Evolutionary conservation across 345 rosid species (phyloP).

Genomic region (Triadica sebifera): DNA sequence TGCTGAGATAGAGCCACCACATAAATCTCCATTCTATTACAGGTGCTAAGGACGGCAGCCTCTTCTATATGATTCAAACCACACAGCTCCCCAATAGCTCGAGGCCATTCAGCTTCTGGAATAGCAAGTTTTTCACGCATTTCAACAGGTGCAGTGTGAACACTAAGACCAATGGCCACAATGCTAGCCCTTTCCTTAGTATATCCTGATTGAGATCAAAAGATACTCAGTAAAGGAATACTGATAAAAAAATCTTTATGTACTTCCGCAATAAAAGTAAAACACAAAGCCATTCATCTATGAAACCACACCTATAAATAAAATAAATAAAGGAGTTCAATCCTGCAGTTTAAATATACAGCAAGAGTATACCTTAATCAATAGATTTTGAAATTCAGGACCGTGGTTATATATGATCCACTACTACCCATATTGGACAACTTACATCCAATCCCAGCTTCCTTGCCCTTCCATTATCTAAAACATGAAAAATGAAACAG

Average conservation of each 20-base stretch:
- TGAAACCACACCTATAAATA: background rate
- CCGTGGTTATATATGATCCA: background rate
- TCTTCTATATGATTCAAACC: slow-evolving; percentile 80
- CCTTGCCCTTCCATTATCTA: background rate
- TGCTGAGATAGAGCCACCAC: slow-evolving; percentile 54
- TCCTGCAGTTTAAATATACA: no score
- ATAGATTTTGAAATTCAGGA: background rate
- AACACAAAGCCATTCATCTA: background rate
- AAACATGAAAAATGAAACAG: background rate
- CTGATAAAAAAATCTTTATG: background rate
- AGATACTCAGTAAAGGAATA: background rate
- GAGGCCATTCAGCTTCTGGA: slow-evolving; percentile 60
- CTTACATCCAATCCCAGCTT: background rate
- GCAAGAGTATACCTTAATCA: no score
- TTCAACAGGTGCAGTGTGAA: slow-evolving; percentile 49
- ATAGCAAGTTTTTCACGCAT: slow-evolving; percentile 56
- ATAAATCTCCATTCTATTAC: slow-evolving; percentile 56
- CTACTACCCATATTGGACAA: background rate
- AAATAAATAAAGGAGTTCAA: background rate
- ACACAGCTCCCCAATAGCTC: slow-evolving; percentile 65
- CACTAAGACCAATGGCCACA: slow-evolving; percentile 46
- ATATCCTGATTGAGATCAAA: slow-evolving; percentile 31
- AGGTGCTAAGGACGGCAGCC: slow-evolving; percentile 57
- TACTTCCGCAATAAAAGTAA: background rate
- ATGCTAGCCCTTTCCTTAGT: slow-evolving; percentile 52